Percentiles rank a stretch among this genome's conserved stretches.
Evolutionary conservation across 1,284 basidiomycete genomes (phyloP).

Genomic region (Austroboletus novae-zelandiae): DNA sequence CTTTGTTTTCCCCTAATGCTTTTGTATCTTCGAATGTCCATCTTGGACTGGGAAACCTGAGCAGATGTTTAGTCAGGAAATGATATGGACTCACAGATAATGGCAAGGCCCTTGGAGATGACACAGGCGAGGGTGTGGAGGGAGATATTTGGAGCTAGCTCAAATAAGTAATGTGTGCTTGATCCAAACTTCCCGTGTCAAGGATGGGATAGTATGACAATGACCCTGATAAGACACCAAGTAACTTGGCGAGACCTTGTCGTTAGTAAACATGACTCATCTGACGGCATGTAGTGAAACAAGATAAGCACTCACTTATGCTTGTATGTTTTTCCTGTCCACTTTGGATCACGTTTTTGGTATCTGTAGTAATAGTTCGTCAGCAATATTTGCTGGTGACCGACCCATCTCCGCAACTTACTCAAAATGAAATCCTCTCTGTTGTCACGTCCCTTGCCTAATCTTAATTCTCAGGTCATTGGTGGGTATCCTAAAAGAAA

Average conservation of each 20-base stretch:
- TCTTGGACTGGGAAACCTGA: slow-evolving; percentile 25
- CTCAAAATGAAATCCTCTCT: neutral
- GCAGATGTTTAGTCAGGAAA: slow-evolving; percentile 37
- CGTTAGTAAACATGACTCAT: too few species aligned
- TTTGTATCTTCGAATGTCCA: slow-evolving; percentile 5
- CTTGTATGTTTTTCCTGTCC: neutral
- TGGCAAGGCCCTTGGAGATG: slow-evolving; percentile 8
- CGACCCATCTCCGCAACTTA: neutral
- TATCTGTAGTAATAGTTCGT: neutral
- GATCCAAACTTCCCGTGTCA: neutral
- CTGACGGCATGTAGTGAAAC: too few species aligned
- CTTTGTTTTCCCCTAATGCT: slow-evolving; percentile 31
- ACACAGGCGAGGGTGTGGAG: neutral
- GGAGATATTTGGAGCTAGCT: slow-evolving; percentile 26
- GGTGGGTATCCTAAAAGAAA: neutral
- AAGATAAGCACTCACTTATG: too few species aligned
- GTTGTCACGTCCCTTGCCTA: neutral
- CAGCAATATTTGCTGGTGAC: neutral
- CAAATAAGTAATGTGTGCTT: slow-evolving; percentile 18
- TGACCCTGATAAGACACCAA: neutral
- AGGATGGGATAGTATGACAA: neutral
- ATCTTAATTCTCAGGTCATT: neutral
- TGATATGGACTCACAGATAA: slow-evolving; percentile 49
- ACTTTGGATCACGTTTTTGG: neutral
- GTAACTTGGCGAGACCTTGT: neutral